Percentiles rank a stretch among this genome's conserved stretches.
Conservation (phyloP, 495 filamentous ascomycete species). For the Platismatia glauca region DNA sequence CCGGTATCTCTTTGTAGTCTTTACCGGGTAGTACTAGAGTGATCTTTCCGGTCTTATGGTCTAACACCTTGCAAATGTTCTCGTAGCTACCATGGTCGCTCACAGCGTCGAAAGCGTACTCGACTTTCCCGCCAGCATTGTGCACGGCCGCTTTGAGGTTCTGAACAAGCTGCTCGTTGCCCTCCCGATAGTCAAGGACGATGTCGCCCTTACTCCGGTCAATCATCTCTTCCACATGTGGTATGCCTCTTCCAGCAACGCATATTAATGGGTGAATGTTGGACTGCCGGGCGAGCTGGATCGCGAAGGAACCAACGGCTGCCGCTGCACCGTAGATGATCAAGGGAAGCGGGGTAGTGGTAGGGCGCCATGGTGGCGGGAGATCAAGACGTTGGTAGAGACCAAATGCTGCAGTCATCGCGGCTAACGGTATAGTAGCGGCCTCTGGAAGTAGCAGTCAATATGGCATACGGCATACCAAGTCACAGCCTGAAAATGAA, state of each 20-base stretch:
- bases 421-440: slow-evolving; percentile 62
- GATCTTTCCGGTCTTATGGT: slow-evolving; percentile 35
- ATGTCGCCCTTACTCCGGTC: slow-evolving; percentile 57
- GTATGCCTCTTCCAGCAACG: slow-evolving; percentile 51
- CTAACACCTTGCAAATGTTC: slow-evolving; percentile 41
- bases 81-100: slow-evolving; percentile 40
- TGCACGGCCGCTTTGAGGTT: slow-evolving; percentile 41
- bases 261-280: slow-evolving; percentile 69
- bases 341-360: slow-evolving; percentile 39
- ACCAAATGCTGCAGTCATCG: slow-evolving; percentile 62
- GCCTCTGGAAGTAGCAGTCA: slow-evolving; percentile 41
- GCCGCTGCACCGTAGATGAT: slow-evolving; percentile 60
- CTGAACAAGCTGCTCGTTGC: slow-evolving; percentile 44
- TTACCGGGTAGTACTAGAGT: slow-evolving; percentile 42
- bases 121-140: slow-evolving; percentile 18
- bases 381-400: slow-evolving; percentile 51
- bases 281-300: slow-evolving; percentile 56
- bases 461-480: background rate
- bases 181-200: slow-evolving; percentile 62
- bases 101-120: slow-evolving; percentile 51
- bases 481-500: background rate
- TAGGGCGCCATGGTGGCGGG: slow-evolving; percentile 54
- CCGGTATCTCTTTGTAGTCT: slow-evolving; percentile 32
- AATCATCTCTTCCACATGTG: slow-evolving; percentile 52
- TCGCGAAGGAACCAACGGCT: slow-evolving; percentile 58